Evolutionary conservation across 768 basidiomycete genomes (phyloP).

Genomic region (Tremella fuciformis): DNA sequence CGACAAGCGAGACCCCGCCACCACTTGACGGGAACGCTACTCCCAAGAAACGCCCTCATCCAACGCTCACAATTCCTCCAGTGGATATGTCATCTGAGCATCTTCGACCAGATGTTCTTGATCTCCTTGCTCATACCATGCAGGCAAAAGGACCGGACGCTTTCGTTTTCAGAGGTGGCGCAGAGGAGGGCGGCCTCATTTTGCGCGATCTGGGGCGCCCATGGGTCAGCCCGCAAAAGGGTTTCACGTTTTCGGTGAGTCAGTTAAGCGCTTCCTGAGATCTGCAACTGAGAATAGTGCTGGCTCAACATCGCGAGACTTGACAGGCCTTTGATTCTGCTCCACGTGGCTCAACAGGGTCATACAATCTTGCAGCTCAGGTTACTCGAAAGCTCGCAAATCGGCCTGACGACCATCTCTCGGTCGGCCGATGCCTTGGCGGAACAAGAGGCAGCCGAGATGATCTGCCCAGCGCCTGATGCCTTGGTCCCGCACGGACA

Average conservation of each 20-base stretch:
- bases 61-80: neutral
- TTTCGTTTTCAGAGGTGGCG: slow-evolving; percentile 35
- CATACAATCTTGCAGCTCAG: slow-evolving; percentile 39
- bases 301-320: slow-evolving; percentile 49
- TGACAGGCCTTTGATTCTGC: slow-evolving; percentile 42
- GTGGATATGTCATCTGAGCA: slow-evolving; percentile 18
- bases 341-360: slow-evolving; percentile 40
- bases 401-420: slow-evolving; percentile 24
- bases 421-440: slow-evolving; percentile 1
- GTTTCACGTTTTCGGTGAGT: slow-evolving; percentile 48
- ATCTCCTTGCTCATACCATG: slow-evolving; percentile 46
- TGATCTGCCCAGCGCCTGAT: slow-evolving; percentile 42
- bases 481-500: slow-evolving; percentile 47
- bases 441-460: slow-evolving; percentile 24
- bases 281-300: slow-evolving; percentile 19
- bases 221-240: slow-evolving; percentile 41
- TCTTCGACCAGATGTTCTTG: slow-evolving; percentile 34
- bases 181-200: slow-evolving; percentile 34
- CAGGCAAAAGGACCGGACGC: slow-evolving; percentile 41
- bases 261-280: neutral
- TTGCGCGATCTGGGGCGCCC: slow-evolving; percentile 33
- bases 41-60: neutral
- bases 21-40: too few species aligned
- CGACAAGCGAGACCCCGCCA: too few species aligned
- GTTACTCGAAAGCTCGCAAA: slow-evolving; percentile 48